Evolutionary conservation across 2,329 filamentous ascomycete genomes (phyloP).

Genomic region (Ceratocystis diversiconidia): DNA sequence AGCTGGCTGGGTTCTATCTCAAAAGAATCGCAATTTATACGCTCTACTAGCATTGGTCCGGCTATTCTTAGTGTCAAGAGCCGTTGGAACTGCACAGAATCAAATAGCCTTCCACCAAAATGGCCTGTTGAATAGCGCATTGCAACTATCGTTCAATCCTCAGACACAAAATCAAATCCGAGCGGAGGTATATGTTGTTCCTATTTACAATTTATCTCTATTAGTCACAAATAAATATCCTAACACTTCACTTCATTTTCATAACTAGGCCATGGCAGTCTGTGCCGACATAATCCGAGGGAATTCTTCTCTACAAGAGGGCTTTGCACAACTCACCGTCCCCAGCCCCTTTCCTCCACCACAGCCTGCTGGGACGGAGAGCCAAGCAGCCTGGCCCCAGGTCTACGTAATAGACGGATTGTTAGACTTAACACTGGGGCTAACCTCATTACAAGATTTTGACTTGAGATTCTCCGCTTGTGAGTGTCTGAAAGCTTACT

Average conservation of each 20-base stretch:
- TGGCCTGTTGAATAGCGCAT: constrained; percentile 61
- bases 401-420: constrained; percentile 91
- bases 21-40: constrained; percentile 82
- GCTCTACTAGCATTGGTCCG: constrained; percentile 75
- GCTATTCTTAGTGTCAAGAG: constrained; percentile 72
- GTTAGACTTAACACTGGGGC: constrained; percentile 63
- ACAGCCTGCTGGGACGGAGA: constrained; percentile 26
- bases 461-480: constrained; percentile 74
- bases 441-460: constrained; percentile 52
- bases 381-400: constrained; percentile 28
- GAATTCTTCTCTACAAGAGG: constrained; percentile 68
- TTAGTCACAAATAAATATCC: not conserved
- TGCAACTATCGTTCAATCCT: constrained; percentile 69
- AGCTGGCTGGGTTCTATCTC: constrained; percentile 59
- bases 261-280: constrained; percentile 54
- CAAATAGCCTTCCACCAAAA: constrained; percentile 76
- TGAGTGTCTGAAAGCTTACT: constrained; percentile 86
- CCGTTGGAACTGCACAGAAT: constrained; percentile 65
- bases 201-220: not conserved
- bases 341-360: constrained; percentile 25
- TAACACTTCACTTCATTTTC: constrained; percentile 1
- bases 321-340: constrained; percentile 77
- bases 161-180: constrained; percentile 62
- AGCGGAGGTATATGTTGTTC: constrained; percentile 49
- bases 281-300: constrained; percentile 80